Percentiles rank a stretch among this genome's conserved stretches.
These are phyloP conservation scores for Russula brevipes DNA, from an alignment of 768 basidiomycete species.

Conservation along the genomic window DNA sequence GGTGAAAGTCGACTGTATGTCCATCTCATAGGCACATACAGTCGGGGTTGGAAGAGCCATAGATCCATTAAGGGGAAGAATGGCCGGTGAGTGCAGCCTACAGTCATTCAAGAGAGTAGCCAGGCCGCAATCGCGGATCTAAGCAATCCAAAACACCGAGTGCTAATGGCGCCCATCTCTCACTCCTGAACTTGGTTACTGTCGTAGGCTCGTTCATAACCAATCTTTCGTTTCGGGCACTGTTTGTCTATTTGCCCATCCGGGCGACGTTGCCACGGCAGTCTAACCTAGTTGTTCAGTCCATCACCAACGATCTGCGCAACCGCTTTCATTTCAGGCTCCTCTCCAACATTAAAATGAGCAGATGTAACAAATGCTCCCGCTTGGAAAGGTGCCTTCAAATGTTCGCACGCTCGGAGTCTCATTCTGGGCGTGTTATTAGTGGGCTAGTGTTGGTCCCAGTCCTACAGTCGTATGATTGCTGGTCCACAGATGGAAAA, in stretches of 20 bases:
- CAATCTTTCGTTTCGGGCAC: neutral
- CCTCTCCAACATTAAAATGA: neutral
- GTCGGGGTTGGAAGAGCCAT: neutral
- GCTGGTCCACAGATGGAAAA: neutral
- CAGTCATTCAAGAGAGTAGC: neutral
- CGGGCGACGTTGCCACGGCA: constrained; percentile 1
- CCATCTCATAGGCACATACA: constrained; percentile 5
- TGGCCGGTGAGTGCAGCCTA: neutral
- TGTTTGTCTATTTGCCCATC: neutral
- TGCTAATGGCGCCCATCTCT: constrained; percentile 3
- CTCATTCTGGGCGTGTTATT: neutral
- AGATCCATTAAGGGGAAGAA: neutral
- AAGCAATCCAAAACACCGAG: constrained; percentile 2
- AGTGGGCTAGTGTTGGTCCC: neutral
- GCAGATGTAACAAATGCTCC: neutral
- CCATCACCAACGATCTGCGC: neutral
- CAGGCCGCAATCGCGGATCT: neutral
- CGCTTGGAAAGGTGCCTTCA: neutral
- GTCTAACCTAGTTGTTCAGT: neutral
- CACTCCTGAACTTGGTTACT: neutral
- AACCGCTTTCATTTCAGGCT: neutral
- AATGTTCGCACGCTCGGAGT: neutral
- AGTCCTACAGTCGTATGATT: constrained; percentile 4
- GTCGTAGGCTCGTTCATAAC: neutral
- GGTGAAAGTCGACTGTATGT: constrained; percentile 3